Evolutionary conservation across 2,329 filamentous ascomycete genomes (phyloP), one percentile per base, ranked within the genome.

Genomic region (Verticillium longisporum): DNA sequence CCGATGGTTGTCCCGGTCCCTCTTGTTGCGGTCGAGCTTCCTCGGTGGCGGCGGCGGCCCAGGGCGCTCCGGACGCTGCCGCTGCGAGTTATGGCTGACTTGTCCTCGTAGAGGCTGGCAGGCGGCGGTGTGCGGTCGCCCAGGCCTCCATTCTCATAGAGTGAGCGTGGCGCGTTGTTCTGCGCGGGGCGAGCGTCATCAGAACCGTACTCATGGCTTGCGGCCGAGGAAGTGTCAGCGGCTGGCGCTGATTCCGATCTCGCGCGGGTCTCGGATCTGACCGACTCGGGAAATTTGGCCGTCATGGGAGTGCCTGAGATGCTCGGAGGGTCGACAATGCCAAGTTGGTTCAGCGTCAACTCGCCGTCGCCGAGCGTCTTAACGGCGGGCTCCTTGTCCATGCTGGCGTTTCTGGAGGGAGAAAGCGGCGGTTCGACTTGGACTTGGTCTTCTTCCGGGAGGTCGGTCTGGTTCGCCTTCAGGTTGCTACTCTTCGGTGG

Each of bases 301-400:
- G 76, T 79, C 67, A 83, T 80, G 3, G 86, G 83, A 36, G 83
- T 87, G 57, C 80, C 73, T n/a, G 83, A 73, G 57, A 77, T 74
- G 68, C 77, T 82, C 14, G 78, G 77, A n/a, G 78, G 70, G 57
- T 91, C 88, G 11, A 81, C 74, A 60, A 98, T 90, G 37, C 94
- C 94, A 53, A 98, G 80, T 70, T 97, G 91, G 68, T 91, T 92
- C 61, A 98, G 82, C 72, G 91, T 96, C 56, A 99, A 79, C 70
- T 97, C 91, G 5, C 95, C 95, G 68, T 86, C 87, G 13, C 95
- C 95, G 57, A 99, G 80, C 1, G 95, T 98, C 70, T 94, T 92
- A 2, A 97, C 84, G 1, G 95, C 92, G 13, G 88, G 85, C 66
- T 92, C 88, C 63, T 83, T 82, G 61, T 80, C 80, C 72, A 77